Base-by-base conservation (phyloP, 768 basidiomycete genomes). In the Lactarius deliciosus region DNA sequence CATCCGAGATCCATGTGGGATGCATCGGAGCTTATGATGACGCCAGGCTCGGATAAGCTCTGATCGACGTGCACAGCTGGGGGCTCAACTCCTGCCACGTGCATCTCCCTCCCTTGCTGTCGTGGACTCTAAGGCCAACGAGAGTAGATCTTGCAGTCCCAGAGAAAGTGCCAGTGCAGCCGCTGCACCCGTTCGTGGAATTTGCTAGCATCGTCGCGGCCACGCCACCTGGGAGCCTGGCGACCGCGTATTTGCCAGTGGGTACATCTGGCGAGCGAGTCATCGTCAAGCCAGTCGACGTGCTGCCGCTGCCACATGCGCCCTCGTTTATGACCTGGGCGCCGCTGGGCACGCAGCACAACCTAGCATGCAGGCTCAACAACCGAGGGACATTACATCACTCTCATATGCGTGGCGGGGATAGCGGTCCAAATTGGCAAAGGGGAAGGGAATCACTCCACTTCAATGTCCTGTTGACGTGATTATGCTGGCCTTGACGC, bases 401-500 rank as follows among this genome's bases (percentile, higher is more conserved):
- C 25, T 28, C 25, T 28, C 25, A 28, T 28, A 28, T 58, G 90
- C 90, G 90, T 91, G 91, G 96, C 95, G 1, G 96, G 94, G 0
- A 86, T 96, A 60, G 88, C 96, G 8, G 88, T 95, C 18, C 96
- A 97, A 74, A 83, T 98, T 61, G 95, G 93, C 18, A 96, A 96
- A 83, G 87, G 41, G 45, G 74, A 50, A 50, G 5, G n/a, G n/a
- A 22, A 47, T 11, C n/a, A 13, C 20, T 3, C 45, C 45, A 47
- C 45, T 47, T 47, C n/a, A 50, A n/a, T 53, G 16, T 32, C 43
- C 28, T 63, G 25, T 36, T 30, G 7, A 53, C 38, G 58, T 47
- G 43, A 47, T 25, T 34, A 16, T 22, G 20, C 22, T 40, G 20
- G n/a, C 4, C 15, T 5, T 40, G 38, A 40, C 15, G 38, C 15